These are phyloP conservation scores for Paraphaeosphaeria sporulosa DNA, from an alignment of 2,329 filamentous ascomycete genomes.

Conservation along the genomic window DNA sequence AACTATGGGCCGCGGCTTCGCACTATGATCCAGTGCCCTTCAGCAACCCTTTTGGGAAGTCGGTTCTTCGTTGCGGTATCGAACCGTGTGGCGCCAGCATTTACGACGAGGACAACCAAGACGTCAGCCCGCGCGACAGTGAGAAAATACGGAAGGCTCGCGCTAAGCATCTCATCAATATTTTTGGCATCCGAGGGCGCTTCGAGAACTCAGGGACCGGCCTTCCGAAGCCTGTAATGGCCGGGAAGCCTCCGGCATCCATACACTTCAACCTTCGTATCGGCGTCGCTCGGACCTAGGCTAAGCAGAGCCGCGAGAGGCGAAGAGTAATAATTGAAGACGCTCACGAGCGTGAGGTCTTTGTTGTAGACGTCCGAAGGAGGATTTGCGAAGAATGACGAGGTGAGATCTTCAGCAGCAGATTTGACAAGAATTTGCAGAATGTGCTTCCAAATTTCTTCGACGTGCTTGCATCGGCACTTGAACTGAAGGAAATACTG, in stretches of 20 bases:
- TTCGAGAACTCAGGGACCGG: conserved; percentile 36
- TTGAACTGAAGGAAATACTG: background rate
- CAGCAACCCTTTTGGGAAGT: background rate
- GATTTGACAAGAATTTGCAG: background rate
- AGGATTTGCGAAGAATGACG: background rate
- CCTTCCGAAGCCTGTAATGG: conserved; percentile 31
- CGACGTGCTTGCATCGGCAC: background rate
- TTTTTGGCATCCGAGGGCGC: conserved; percentile 27
- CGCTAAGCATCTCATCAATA: conserved; percentile 29
- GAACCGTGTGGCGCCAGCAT: background rate
- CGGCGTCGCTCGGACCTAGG: conserved; percentile 24
- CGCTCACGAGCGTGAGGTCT: background rate
- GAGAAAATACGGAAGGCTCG: conserved; percentile 26
- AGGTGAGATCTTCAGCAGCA: background rate
- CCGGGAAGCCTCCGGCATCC: conserved; percentile 29
- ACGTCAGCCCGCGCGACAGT: conserved; percentile 8
- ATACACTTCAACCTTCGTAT: conserved; percentile 39
- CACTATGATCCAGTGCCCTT: background rate
- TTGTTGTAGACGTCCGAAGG: background rate
- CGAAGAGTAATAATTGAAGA: background rate
- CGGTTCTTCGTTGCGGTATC: background rate
- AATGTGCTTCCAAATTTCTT: background rate
- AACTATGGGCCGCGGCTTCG: background rate
- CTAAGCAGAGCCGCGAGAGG: background rate
- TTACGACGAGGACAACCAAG: background rate